A percentile compares a stretch with the other conserved stretches of the same genome.
Evolutionary conservation across 306 rosid species (phyloP).

Genomic region (Rosa chinensis): DNA sequence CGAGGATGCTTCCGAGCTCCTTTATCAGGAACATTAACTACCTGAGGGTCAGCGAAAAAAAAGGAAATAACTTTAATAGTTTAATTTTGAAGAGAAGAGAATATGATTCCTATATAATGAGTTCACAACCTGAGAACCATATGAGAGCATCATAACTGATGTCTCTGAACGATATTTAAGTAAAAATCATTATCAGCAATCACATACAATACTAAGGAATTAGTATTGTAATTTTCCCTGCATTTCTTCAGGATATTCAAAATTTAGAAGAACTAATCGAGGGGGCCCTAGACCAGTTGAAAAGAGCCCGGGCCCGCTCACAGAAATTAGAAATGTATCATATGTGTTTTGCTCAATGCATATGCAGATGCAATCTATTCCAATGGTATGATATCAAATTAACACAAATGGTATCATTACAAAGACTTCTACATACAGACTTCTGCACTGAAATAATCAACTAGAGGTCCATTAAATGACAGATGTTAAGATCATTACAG

Average conservation of each 20-base stretch:
- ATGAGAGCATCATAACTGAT: conserved; percentile 4
- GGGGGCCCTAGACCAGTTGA: neutral
- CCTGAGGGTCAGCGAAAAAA: conserved; percentile 28
- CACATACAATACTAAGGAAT: neutral
- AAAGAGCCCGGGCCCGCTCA: neutral
- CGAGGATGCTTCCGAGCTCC: conserved; percentile 58
- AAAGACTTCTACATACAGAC: neutral
- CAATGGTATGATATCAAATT: neutral
- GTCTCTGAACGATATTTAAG: neutral
- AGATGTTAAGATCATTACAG: neutral
- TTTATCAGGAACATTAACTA: conserved; percentile 65
- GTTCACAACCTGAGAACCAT: neutral
- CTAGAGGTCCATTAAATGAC: neutral
- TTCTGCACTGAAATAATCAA: neutral
- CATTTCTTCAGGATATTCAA: neutral
- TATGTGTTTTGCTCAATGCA: neutral
- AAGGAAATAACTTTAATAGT: neutral
- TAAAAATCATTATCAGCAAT: too few species aligned
- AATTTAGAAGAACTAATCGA: neutral
- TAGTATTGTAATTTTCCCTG: neutral
- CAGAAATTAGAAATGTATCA: neutral
- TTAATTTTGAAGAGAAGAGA: neutral
- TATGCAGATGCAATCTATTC: neutral
- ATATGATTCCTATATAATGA: neutral
- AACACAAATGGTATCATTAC: neutral